Conservation (phyloP, 164 flowering plant genomes). For the Vitis rupestris region DNA sequence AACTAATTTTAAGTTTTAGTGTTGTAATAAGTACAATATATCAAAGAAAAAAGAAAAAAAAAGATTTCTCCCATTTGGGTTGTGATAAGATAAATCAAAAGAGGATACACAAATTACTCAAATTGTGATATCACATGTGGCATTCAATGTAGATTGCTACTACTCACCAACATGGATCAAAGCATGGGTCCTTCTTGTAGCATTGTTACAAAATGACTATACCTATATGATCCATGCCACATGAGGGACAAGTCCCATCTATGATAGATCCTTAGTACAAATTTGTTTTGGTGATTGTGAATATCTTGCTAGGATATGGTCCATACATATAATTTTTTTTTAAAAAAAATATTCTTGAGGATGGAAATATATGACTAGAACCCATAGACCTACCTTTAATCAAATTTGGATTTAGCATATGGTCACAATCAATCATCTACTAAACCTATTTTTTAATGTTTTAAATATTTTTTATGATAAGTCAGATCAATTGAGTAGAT, state of each 20-base stretch:
- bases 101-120: neutral
- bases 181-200: slow-evolving; percentile 9
- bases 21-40: neutral
- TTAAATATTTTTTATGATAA: too few species aligned
- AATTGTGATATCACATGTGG: slow-evolving; percentile 13
- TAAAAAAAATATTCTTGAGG: too few species aligned
- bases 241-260: neutral
- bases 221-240: neutral
- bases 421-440: too few species aligned
- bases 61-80: too few species aligned
- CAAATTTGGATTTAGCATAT: too few species aligned
- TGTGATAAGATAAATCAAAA: too few species aligned
- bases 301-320: too few species aligned
- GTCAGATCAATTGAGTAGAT: too few species aligned
- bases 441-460: too few species aligned
- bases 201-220: neutral
- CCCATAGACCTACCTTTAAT: too few species aligned
- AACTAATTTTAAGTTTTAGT: neutral
- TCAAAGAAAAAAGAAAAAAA: neutral
- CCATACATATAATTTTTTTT: too few species aligned
- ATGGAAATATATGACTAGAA: too few species aligned
- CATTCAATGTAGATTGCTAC: slow-evolving; percentile 20
- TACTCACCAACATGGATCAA: slow-evolving; percentile 1
- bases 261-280: neutral
- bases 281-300: neutral